A percentile compares a stretch with the other conserved stretches of the same genome.
These are phyloP conservation scores for Eremothecium sinecaudum DNA, from an alignment of 1,139 yeast genomes.

Conservation along the genomic window DNA sequence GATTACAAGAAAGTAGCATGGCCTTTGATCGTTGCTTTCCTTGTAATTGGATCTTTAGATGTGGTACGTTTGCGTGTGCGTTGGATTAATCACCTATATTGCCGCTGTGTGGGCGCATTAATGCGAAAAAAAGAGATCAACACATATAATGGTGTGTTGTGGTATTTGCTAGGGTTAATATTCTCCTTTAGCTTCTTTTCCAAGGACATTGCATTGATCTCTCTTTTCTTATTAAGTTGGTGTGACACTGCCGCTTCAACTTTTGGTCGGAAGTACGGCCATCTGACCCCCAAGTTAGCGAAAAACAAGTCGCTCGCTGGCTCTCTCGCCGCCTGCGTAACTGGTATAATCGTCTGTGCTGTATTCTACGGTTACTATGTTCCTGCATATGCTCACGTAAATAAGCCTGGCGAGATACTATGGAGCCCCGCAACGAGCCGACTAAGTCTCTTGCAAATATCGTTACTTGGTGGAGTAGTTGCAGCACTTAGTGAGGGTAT, in stretches of 20 bases:
- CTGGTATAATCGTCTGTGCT: conserved; percentile 61
- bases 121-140: conserved; percentile 75
- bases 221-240: conserved; percentile 82
- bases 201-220: conserved; percentile 70
- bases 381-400: conserved; percentile 46
- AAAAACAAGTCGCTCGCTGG: conserved; percentile 82
- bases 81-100: conserved; percentile 53
- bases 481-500: conserved; percentile 84
- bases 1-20: conserved; percentile 48
- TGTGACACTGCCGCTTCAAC: conserved; percentile 97
- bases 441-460: conserved; percentile 43
- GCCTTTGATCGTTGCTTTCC: conserved; percentile 47
- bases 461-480: conserved; percentile 62
- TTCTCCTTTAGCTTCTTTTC: conserved; percentile 62
- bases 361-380: conserved; percentile 63
- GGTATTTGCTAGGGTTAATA: conserved; percentile 71
- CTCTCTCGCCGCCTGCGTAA: conserved; percentile 66
- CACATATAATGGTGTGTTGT: conserved; percentile 70
- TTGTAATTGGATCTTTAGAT: conserved; percentile 54
- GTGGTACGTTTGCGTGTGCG: conserved; percentile 54
- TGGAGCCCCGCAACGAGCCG: conserved; percentile 59
- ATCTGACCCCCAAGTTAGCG: conserved; percentile 69
- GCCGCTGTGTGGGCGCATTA: conserved; percentile 60
- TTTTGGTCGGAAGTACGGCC: conserved; percentile 75
- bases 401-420: conserved; percentile 43